Conservation (phyloP, 345 rosid genomes). For the Camelina neglecta region DNA sequence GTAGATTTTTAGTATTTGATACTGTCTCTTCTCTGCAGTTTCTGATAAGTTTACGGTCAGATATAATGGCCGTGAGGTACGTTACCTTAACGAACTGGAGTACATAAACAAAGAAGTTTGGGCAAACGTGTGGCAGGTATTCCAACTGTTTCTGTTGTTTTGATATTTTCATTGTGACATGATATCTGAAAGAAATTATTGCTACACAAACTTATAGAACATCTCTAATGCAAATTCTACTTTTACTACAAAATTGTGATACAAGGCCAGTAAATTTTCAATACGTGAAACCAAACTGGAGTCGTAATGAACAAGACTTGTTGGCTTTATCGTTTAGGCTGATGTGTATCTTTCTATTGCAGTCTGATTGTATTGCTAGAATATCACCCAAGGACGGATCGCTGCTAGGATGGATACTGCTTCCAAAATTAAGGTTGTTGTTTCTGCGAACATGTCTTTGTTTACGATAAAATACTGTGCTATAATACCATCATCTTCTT, state of each 20-base stretch:
- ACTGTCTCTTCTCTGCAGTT: slow-evolving; percentile 53
- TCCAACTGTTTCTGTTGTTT: slow-evolving; percentile 13
- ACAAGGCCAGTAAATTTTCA: not conserved
- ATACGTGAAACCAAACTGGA: slow-evolving; percentile 13
- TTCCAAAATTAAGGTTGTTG: slow-evolving; percentile 68
- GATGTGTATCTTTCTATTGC: slow-evolving; percentile 29
- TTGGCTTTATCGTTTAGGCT: not conserved
- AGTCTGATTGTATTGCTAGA: slow-evolving; percentile 96
- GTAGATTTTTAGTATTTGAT: slow-evolving; percentile 11
- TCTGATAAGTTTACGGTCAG: slow-evolving; percentile 53
- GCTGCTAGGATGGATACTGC: slow-evolving; percentile 86
- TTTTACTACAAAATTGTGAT: not conserved
- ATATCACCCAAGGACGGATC: slow-evolving; percentile 71
- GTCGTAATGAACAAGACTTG: not conserved
- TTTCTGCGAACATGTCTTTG: slow-evolving; percentile 13
- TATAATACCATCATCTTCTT: slow-evolving; percentile 5
- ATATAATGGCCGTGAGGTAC: slow-evolving; percentile 65
- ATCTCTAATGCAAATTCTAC: not conserved
- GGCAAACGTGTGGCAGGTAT: slow-evolving; percentile 96
- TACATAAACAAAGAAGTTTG: slow-evolving; percentile 88
- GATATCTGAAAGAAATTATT: not conserved
- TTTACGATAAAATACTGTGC: not conserved
- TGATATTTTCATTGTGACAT: not conserved
- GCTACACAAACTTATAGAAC: not conserved
- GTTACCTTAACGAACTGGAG: slow-evolving; percentile 85